Evolutionary conservation across 495 filamentous ascomycete genomes (phyloP).

Genomic region (Opeltia flavorubescens): DNA sequence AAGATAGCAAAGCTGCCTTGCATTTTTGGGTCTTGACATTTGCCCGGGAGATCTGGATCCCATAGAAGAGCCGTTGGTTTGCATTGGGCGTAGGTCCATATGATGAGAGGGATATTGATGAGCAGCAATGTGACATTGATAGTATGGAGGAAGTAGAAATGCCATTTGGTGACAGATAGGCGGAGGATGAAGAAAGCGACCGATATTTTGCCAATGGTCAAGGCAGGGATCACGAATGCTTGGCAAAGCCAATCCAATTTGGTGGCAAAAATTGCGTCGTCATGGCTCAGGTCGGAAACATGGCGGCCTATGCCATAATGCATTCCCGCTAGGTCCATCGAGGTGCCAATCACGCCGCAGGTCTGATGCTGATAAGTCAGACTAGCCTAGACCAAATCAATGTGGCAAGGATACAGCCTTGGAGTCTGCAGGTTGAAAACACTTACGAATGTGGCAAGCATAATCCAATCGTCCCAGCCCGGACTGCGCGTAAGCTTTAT

Average conservation of each 20-base stretch:
- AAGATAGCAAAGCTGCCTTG: not conserved
- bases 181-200: not conserved
- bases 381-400: not conserved
- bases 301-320: not conserved
- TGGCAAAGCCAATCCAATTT: not conserved
- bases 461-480: not conserved
- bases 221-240: not conserved
- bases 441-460: not conserved
- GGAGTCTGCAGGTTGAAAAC: too few species aligned
- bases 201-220: not conserved
- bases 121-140: not conserved
- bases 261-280: not conserved
- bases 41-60: not conserved
- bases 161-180: not conserved
- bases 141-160: not conserved
- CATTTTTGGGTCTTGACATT: not conserved
- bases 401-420: too few species aligned
- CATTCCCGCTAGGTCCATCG: not conserved
- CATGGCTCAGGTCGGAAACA: not conserved
- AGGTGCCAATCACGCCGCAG: not conserved
- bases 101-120: not conserved
- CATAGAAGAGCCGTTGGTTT: not conserved
- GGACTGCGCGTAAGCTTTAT: not conserved
- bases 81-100: not conserved
- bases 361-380: not conserved